These are phyloP conservation scores for Coemansia sp. DNA, from an alignment of 192 early-diverging fungal genomes.

Conservation along the genomic window DNA sequence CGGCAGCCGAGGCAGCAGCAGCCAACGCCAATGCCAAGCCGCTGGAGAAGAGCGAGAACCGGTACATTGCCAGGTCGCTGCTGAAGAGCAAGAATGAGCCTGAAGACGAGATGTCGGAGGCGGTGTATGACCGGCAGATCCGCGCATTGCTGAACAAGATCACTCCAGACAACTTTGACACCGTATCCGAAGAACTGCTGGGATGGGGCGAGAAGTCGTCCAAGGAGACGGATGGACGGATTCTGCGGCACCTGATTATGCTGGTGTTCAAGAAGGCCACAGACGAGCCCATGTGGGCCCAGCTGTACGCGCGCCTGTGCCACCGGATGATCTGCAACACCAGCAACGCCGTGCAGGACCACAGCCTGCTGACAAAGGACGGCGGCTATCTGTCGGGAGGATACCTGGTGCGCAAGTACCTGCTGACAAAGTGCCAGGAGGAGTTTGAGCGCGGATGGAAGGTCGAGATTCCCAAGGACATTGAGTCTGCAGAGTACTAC, in stretches of 20 bases:
- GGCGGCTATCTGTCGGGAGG: constrained; percentile 58
- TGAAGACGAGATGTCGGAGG: constrained; percentile 57
- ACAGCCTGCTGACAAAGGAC: constrained; percentile 57
- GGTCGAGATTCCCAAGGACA: constrained; percentile 70
- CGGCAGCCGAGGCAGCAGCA: constrained; percentile 15
- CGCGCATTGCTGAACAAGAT: constrained; percentile 95
- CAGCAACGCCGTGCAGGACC: constrained; percentile 60
- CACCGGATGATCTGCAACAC: constrained; percentile 69
- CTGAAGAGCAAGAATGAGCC: constrained; percentile 38
- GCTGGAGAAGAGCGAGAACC: constrained; percentile 76
- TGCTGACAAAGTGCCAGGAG: constrained; percentile 91
- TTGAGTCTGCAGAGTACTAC: constrained; percentile 81
- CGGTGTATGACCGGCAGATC: constrained; percentile 72
- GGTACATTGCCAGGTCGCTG: constrained; percentile 62
- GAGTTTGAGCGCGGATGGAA: constrained; percentile 93
- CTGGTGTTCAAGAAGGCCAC: constrained; percentile 93
- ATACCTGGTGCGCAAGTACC: constrained; percentile 82
- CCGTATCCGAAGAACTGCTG: constrained; percentile 79
- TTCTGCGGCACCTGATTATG: constrained; percentile 79
- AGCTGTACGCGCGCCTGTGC: constrained; percentile 89
- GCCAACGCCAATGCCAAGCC: constrained; percentile 68
- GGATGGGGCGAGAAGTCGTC: constrained; percentile 69
- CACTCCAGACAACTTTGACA: constrained; percentile 91
- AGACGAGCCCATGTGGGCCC: constrained; percentile 88
- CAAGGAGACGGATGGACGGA: constrained; percentile 64